Conservation (phyloP, 495 filamentous ascomycete species). For the Delitschia confertaspora region DNA sequence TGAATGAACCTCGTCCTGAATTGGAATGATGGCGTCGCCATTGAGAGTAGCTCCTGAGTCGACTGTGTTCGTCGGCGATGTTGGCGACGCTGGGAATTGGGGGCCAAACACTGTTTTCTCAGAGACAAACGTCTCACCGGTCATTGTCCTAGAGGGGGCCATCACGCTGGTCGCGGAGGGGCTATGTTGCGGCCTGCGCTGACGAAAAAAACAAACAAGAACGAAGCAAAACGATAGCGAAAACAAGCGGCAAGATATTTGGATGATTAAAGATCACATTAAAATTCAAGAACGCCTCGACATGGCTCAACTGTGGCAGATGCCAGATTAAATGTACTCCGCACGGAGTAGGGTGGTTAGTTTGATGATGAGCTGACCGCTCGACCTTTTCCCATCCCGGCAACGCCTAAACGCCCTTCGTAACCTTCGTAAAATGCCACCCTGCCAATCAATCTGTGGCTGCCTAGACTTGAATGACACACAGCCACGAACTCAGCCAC, state of each 20-base stretch:
- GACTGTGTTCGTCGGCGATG: conserved; percentile 16
- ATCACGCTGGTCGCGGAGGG: conserved; percentile 9
- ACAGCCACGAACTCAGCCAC: conserved; percentile 9
- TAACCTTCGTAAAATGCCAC: conserved; percentile 1
- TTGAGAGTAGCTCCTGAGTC: conserved; percentile 9
- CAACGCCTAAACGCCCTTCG: conserved; percentile 7
- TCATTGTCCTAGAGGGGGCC: conserved; percentile 25
- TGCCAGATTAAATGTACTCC: conserved; percentile 11
- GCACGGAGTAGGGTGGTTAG: background rate
- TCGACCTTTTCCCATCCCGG: background rate
- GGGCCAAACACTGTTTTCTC: conserved; percentile 8
- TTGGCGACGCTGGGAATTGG: conserved; percentile 12
- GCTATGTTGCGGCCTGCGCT: conserved; percentile 10
- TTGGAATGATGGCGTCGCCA: conserved; percentile 28
- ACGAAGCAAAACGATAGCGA: background rate
- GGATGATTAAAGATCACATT: background rate
- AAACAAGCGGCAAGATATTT: conserved; percentile 4
- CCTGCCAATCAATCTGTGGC: conserved; percentile 5
- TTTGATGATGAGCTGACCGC: conserved; percentile 1
- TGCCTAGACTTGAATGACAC: conserved; percentile 1
- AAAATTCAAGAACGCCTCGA: conserved; percentile 7
- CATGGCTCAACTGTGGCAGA: conserved; percentile 22
- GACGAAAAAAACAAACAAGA: background rate
- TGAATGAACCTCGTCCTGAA: conserved; percentile 15
- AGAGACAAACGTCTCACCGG: conserved; percentile 22